A percentile compares a stretch with the other conserved stretches of the same genome.
These are phyloP conservation scores for Geranium brycei DNA, from an alignment of 345 rosid species.

Conservation along the genomic window DNA sequence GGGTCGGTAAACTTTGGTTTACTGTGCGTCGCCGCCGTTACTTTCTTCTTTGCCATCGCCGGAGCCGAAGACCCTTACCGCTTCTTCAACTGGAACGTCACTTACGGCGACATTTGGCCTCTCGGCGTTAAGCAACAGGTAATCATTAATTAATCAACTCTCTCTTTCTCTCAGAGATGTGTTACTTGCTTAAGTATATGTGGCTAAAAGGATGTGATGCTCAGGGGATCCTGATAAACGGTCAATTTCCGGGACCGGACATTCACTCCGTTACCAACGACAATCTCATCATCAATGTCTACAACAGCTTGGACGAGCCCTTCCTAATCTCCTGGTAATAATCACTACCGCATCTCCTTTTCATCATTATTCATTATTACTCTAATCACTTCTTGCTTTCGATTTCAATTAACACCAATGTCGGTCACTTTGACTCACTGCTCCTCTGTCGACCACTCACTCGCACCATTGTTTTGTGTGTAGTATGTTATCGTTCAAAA, in stretches of 20 bases:
- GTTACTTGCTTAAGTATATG: neutral
- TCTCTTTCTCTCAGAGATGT: neutral
- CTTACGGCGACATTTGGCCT: slow-evolving; percentile 35
- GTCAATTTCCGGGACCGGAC: slow-evolving; percentile 46
- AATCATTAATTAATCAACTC: neutral
- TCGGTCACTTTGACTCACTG: neutral
- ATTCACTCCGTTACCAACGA: slow-evolving; percentile 33
- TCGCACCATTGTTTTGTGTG: no score
- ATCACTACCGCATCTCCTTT: neutral
- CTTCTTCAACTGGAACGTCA: slow-evolving; percentile 37
- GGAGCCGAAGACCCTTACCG: slow-evolving; percentile 27
- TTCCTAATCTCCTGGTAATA: slow-evolving; percentile 32
- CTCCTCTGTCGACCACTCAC: no score
- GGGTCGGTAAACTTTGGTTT: neutral
- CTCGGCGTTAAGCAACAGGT: slow-evolving; percentile 38
- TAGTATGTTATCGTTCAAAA: neutral
- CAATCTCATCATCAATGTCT: slow-evolving; percentile 35
- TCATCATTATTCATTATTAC: neutral
- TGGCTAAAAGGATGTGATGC: neutral
- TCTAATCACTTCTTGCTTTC: neutral
- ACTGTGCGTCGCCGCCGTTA: neutral
- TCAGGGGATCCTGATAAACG: slow-evolving; percentile 45
- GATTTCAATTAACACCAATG: neutral
- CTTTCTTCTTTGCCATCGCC: slow-evolving; percentile 4
- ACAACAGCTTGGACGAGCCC: slow-evolving; percentile 34